Base-by-base conservation (phyloP, 345 rosid genomes). In the Arabidopsis arenosa region DNA sequence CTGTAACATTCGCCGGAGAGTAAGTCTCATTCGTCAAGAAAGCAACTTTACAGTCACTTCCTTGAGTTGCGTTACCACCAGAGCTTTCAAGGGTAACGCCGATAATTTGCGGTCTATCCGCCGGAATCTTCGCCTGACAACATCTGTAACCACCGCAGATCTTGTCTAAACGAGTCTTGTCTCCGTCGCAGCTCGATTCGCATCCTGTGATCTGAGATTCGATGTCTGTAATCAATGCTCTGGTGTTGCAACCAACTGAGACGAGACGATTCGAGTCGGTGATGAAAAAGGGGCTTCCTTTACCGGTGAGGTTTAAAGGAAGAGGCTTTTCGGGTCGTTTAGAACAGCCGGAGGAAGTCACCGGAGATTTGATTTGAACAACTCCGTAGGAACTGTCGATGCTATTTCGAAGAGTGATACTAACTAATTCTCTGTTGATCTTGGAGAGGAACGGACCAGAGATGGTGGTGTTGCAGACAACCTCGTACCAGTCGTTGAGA, bases 101-200 rank as follows among this genome's bases (percentile, higher is more conserved):
- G 37, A 62, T 2, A 13, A 40, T 12, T 30, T 57, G 63, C 51
- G 66, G 47, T 36, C 6, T 37, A 5, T 65, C 77, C 35, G 17
- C 28, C 1, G 77, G 79, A 59, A 86, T 73, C 4, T 68, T 7
- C 4, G 76, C 68, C 35, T 83, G 80, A 58, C 87, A 86, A 63
- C 88, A 86, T 7, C 77, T 81, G 8, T 77, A 65, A 8, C 84
- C 83, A 18, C 81, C 14, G 67, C 84, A 86, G 11, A 73, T 28
- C 36, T 62, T 76, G 11, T 80, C 53, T 32, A 21, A 12, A 43
- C 48, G 41, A 51, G 14, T 51, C 10, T 61, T 68, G 21, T 51
- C 69, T 1, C 17, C 63, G 41, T 75, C 69, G 51, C 88, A 86
- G 61, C 58, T 2, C 3, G 86, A 81, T 72, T 75, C 43, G 65